Evolutionary conservation across 208 protist species (phyloP), one percentile per base, ranked within the genome.

Genomic region (Crithidia brevicula): DNA sequence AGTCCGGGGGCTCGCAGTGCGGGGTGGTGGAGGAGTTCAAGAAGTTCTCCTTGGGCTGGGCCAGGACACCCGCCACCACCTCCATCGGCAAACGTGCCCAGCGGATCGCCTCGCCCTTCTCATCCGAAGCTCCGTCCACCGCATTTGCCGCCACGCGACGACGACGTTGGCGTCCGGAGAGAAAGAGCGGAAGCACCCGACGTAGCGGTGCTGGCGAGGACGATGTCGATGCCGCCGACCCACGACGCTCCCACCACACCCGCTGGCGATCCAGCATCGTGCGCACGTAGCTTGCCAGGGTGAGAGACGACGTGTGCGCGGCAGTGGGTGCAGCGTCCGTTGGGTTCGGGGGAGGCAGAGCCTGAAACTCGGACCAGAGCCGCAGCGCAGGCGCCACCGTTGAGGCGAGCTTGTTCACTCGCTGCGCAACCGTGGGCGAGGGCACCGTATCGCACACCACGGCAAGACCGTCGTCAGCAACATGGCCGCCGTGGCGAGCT

Each of bases 1-100:
- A 92, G 63, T 92, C 86, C 10, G 74, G 68, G 10, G 86, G 86
- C 67, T 92, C 86, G 46, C 86, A 92, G 52, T 92, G 82, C 30
- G 86, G 82, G 3, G 86, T 89, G 3, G 82, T 92, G 13, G 82
- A 89, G 43, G 27, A 66, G 6, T 45, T 15, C 13, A 92, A 58
- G n/a, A 92, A 74, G 40, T 51, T 28, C 16, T 36, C 42, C 16
- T 79, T 67, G 1, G 86, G 71, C 22, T 78, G 13, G 6, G 46
- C 20, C 20, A 75, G 38, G n/a, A 74, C 18, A 28, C 1, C 6
- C 18, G 28, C 34, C 64, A 50, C 51, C 13, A 18, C 2, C 3
- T n/a, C 54, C n/a, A n/a, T 13, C 18, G 61, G 58, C 57, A 83
- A 3, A 20, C 60, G 18, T 10, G 22, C 43, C 68, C 62, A 61